These are phyloP conservation scores for Backusella circina DNA, from an alignment of 192 early-diverging fungal species.

Conservation along the genomic window DNA sequence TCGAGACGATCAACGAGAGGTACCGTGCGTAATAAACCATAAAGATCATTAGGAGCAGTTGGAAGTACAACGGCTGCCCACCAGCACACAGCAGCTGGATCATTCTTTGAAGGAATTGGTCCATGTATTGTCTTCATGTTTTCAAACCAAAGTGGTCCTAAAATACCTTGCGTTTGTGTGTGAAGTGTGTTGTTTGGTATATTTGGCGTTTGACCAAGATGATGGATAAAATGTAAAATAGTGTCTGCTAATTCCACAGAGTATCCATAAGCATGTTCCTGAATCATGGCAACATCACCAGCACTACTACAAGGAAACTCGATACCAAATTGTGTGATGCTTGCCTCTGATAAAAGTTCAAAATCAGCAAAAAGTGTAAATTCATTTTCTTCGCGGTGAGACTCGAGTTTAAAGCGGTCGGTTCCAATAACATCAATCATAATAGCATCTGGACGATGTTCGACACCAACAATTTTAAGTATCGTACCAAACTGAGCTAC, in stretches of 20 bases:
- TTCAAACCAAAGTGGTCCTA: slow-evolving; percentile 13
- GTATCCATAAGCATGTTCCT: not conserved
- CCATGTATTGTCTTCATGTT: slow-evolving; percentile 6
- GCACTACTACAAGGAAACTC: not conserved
- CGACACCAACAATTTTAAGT: slow-evolving; percentile 10
- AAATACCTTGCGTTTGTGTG: slow-evolving; percentile 3
- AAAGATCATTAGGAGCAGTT: not conserved
- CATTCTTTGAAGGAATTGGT: slow-evolving; percentile 5
- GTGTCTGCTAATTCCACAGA: slow-evolving; percentile 8
- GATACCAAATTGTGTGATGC: not conserved
- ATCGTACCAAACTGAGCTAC: slow-evolving; percentile 19
- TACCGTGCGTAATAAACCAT: not conserved
- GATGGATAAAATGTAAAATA: slow-evolving; percentile 12
- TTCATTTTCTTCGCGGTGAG: not conserved
- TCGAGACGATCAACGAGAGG: slow-evolving; percentile 12
- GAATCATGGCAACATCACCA: not conserved
- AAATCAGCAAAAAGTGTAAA: not conserved
- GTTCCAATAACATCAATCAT: slow-evolving; percentile 13
- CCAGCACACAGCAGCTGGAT: slow-evolving; percentile 13
- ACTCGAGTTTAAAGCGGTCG: slow-evolving; percentile 10
- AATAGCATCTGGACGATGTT: slow-evolving; percentile 14
- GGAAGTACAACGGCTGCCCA: slow-evolving; percentile 16
- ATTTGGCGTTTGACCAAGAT: not conserved
- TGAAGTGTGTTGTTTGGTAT: not conserved
- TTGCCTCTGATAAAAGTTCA: not conserved